Percentiles rank a stretch among this genome's conserved stretches.
Conservation (phyloP, 2,329 filamentous ascomycete genomes). For the Ophiobolus disseminans region DNA sequence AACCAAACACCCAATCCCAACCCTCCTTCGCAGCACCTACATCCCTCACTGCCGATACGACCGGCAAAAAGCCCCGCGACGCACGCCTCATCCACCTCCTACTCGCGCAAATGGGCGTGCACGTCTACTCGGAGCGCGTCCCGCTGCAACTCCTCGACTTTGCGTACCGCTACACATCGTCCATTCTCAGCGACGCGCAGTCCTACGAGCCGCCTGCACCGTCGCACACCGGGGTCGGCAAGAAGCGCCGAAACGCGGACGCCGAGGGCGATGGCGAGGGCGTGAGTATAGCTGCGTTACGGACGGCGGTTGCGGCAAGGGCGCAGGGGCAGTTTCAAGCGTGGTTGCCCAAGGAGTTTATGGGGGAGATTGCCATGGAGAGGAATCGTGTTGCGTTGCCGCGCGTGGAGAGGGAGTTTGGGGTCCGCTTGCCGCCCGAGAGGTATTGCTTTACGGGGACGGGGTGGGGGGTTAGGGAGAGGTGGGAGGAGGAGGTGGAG, state of each 20-base stretch:
- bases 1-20: conserved; percentile 19
- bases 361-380: conserved; percentile 69
- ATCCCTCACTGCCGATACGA: conserved; percentile 43
- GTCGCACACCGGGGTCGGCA: conserved; percentile 8
- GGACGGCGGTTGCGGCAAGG: conserved; percentile 74
- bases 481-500: conserved; percentile 73
- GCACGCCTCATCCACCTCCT: conserved; percentile 80
- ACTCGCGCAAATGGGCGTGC: conserved; percentile 78
- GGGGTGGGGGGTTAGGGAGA: conserved; percentile 41
- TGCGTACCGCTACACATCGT: conserved; percentile 80
- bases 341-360: conserved; percentile 74
- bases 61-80: conserved; percentile 71
- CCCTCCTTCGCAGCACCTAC: conserved; percentile 29
- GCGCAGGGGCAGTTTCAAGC: conserved; percentile 71
- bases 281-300: conserved; percentile 70
- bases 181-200: conserved; percentile 70
- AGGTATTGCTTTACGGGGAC: conserved; percentile 57
- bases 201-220: conserved; percentile 41
- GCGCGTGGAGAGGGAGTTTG: conserved; percentile 62
- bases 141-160: conserved; percentile 85
- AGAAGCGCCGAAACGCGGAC: conserved; percentile 31
- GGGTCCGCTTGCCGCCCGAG: conserved; percentile 67
- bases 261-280: conserved; percentile 52
- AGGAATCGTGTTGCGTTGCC: conserved; percentile 56
- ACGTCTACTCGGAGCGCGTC: conserved; percentile 81